Percentiles rank a stretch among this genome's conserved stretches.
Conservation (phyloP, 179 eudicot species). For the Actinidia arguta region DNA sequence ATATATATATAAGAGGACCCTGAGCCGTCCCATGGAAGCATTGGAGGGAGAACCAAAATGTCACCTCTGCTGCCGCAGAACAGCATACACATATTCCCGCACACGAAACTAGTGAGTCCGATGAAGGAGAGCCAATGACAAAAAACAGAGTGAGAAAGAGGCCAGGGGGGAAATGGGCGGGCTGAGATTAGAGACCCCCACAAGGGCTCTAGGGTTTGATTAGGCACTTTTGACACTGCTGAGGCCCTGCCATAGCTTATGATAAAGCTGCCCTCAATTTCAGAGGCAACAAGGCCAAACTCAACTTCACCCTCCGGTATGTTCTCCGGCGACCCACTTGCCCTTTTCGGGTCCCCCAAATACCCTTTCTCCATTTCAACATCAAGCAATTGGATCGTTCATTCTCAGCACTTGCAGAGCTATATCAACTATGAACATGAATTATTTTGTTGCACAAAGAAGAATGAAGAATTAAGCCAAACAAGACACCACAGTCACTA, state of each 20-base stretch:
- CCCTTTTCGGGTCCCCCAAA: conserved; percentile 26
- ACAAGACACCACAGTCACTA: too few relatives aligned
- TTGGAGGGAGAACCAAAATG: too few relatives aligned
- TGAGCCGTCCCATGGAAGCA: too few relatives aligned
- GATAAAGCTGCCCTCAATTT: conserved; percentile 76
- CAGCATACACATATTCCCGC: conserved; percentile 26
- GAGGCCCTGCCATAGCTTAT: conserved; percentile 73
- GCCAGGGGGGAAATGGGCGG: conserved; percentile 88
- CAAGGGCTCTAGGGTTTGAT: conserved; percentile 80
- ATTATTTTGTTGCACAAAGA: too few relatives aligned
- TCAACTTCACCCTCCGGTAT: conserved; percentile 61
- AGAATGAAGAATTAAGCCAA: too few relatives aligned
- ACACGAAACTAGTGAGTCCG: neutral
- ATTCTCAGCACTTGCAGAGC: neutral
- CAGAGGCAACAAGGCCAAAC: conserved; percentile 80
- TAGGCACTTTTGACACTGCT: conserved; percentile 76
- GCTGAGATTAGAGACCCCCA: conserved; percentile 78
- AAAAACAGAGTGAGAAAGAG: conserved; percentile 73
- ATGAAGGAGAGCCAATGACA: conserved; percentile 32
- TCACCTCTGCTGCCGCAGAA: too few relatives aligned
- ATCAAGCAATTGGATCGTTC: conserved; percentile 22
- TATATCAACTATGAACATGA: neutral
- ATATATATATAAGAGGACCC: too few relatives aligned
- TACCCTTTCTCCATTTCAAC: conserved; percentile 29
- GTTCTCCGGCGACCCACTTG: conserved; percentile 20